These are phyloP conservation scores for Claviceps fusiformis DNA, from an alignment of 2,329 filamentous ascomycete species.

Conservation along the genomic window DNA sequence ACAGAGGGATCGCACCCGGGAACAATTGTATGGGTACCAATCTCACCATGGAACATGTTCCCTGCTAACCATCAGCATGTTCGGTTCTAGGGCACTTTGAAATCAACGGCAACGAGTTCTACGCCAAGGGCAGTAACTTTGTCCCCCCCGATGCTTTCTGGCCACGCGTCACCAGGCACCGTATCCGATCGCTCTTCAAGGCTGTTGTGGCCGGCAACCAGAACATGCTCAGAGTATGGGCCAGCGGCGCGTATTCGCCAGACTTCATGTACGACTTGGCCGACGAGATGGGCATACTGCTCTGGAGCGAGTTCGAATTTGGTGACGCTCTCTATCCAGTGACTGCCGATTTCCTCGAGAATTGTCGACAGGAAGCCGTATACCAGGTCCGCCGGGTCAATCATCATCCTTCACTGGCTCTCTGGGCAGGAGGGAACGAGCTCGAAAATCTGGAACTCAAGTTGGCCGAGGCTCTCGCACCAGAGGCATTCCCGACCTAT, in stretches of 20 bases:
- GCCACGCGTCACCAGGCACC: slow-evolving; percentile 34
- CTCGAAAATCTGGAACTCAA: slow-evolving; percentile 41
- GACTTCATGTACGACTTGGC: slow-evolving; percentile 51
- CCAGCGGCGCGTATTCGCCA: slow-evolving; percentile 43
- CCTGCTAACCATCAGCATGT: neutral
- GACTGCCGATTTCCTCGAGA: slow-evolving; percentile 37
- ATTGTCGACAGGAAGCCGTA: slow-evolving; percentile 38
- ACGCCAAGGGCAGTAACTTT: slow-evolving; percentile 24
- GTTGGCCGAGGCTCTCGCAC: slow-evolving; percentile 23
- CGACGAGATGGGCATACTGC: slow-evolving; percentile 44
- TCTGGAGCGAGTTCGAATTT: slow-evolving; percentile 53
- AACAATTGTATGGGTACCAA: slow-evolving; percentile 22
- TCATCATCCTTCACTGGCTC: slow-evolving; percentile 41
- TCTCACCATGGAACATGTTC: neutral
- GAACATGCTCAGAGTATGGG: slow-evolving; percentile 52
- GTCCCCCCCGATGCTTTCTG: slow-evolving; percentile 11
- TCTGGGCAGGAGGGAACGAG: slow-evolving; percentile 46
- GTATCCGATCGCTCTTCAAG: slow-evolving; percentile 33
- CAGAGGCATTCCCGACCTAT: slow-evolving; percentile 21
- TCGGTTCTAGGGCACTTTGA: slow-evolving; percentile 43
- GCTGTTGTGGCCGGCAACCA: slow-evolving; percentile 41
- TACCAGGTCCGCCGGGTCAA: slow-evolving; percentile 49
- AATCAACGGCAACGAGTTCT: slow-evolving; percentile 50
- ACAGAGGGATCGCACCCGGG: slow-evolving; percentile 29
- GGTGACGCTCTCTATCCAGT: slow-evolving; percentile 47